phyloP scores from a whole-genome alignment of 805 yeast genomes.

The Candida cerambycidarum region DNA sequence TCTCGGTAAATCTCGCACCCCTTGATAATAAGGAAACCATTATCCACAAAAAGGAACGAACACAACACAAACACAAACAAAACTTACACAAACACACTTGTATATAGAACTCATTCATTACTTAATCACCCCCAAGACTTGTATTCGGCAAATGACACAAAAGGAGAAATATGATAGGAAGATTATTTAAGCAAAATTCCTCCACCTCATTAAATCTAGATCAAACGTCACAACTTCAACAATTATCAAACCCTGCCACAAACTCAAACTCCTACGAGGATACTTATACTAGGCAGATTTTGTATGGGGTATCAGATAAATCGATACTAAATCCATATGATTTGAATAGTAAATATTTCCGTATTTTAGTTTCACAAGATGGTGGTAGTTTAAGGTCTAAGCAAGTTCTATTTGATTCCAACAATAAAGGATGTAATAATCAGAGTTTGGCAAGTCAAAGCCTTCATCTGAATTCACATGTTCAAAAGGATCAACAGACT shows the following conservation, averaged over 20 bases:
- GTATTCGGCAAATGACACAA: not conserved
- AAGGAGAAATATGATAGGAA: slow-evolving; percentile 29
- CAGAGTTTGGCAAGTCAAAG: not conserved
- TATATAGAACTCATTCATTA: not conserved
- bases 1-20: slow-evolving; percentile 5
- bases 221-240: slow-evolving; percentile 7
- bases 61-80: not conserved
- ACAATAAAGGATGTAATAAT: not conserved
- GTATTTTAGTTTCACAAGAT: slow-evolving; percentile 51
- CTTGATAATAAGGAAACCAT: slow-evolving; percentile 1
- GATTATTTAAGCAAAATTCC: slow-evolving; percentile 33
- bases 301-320: slow-evolving; percentile 43
- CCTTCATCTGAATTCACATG: too few species aligned
- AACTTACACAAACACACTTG: not conserved
- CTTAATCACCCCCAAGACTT: not conserved
- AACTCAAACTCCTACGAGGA: slow-evolving; percentile 36
- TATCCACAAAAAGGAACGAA: too few species aligned
- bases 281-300: slow-evolving; percentile 43
- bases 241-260: slow-evolving; percentile 2
- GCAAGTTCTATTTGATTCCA: slow-evolving; percentile 48
- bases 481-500: too few species aligned
- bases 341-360: slow-evolving; percentile 31
- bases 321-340: slow-evolving; percentile 26
- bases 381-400: slow-evolving; percentile 48
- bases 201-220: slow-evolving; percentile 9